Conservation (phyloP, 305 asterid genomes). For the Fraxinus floribunda region DNA sequence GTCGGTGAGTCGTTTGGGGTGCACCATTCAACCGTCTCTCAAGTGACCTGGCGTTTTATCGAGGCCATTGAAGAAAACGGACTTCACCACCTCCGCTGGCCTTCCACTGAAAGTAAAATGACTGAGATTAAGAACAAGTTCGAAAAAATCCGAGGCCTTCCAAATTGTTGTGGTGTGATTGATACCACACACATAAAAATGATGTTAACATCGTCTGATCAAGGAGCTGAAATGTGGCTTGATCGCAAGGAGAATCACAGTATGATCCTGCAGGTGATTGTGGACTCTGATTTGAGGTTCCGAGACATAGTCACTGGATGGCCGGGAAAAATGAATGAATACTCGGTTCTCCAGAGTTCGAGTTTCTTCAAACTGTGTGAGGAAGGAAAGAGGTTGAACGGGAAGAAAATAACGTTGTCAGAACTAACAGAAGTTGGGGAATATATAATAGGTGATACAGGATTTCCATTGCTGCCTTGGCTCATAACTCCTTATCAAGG, state of each 20-base stretch:
- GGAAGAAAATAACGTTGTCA: conserved; percentile 32
- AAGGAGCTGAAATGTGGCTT: conserved; percentile 62
- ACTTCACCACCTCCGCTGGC: conserved; percentile 74
- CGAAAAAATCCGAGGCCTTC: conserved; percentile 63
- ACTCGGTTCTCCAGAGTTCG: conserved; percentile 53
- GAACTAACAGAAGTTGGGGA: conserved; percentile 51
- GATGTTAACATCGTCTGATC: conserved; percentile 69
- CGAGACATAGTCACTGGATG: conserved; percentile 68
- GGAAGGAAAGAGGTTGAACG: conserved; percentile 53
- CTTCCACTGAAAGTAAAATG: conserved; percentile 47
- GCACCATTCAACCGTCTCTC: conserved; percentile 83
- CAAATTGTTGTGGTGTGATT: conserved; percentile 84
- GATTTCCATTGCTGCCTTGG: conserved; percentile 76
- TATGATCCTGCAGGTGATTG: conserved; percentile 78
- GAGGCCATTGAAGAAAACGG: conserved; percentile 80
- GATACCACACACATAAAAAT: conserved; percentile 71
- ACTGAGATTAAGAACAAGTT: conserved; percentile 50
- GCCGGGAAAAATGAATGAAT: conserved; percentile 72
- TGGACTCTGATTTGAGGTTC: conserved; percentile 74
- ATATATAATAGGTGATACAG: conserved; percentile 70
- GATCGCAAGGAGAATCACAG: conserved; percentile 64
- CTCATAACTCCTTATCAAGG: conserved; percentile 74
- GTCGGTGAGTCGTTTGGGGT: conserved; percentile 81
- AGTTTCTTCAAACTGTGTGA: conserved; percentile 53
- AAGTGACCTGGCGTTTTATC: conserved; percentile 89